phyloP scores from a whole-genome alignment of 768 basidiomycete species.

The Pulveroboletus ravenelii region DNA sequence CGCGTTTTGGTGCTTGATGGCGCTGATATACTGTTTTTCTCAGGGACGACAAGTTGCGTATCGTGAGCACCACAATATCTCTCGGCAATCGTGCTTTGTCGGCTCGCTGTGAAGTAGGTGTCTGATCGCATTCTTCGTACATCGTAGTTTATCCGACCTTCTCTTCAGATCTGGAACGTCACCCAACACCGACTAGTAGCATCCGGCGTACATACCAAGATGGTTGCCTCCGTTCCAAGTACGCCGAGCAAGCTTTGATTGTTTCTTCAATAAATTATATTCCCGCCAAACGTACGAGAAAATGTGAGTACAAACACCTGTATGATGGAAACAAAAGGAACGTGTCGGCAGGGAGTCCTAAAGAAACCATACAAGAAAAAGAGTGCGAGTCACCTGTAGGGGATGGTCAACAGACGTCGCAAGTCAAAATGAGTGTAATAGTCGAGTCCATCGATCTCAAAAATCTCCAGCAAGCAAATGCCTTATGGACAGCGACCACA shows the following conservation, averaged over 20 bases:
- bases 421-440: too few relatives aligned
- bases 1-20: neutral
- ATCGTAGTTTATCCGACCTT: neutral
- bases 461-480: too few relatives aligned
- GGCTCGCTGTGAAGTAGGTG: constrained; percentile 45
- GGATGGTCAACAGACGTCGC: too few relatives aligned
- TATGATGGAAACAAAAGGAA: too few relatives aligned
- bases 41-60: constrained; percentile 48
- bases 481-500: too few relatives aligned
- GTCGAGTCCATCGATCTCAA: too few relatives aligned
- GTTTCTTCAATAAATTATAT: constrained; percentile 5
- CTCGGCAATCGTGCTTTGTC: constrained; percentile 45
- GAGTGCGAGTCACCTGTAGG: too few relatives aligned
- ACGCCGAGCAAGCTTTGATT: constrained; percentile 14
- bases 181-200: constrained; percentile 49
- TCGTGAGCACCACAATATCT: constrained; percentile 49
- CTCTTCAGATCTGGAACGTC: constrained; percentile 50
- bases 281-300: constrained; percentile 4
- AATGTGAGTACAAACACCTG: constrained; percentile 14
- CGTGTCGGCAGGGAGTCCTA: too few relatives aligned
- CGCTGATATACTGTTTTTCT: neutral
- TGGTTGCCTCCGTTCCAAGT: constrained; percentile 32
- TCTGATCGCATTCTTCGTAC: neutral
- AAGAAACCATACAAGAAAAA: too few relatives aligned
- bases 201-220: constrained; percentile 50